Conservation (phyloP, 495 filamentous ascomycete species). For the Geoglossum glabrum region DNA sequence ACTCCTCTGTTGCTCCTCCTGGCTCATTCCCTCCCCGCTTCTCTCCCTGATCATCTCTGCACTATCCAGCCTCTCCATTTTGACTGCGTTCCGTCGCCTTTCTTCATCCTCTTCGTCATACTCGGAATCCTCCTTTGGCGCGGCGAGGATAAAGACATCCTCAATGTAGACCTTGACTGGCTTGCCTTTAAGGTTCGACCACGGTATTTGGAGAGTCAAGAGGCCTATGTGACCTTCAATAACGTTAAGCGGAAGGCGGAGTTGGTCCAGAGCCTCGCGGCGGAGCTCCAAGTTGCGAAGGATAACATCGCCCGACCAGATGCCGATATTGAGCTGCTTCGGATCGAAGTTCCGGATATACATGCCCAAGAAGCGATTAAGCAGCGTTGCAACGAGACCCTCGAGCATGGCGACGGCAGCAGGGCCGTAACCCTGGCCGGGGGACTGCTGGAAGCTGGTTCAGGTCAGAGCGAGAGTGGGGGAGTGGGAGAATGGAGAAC, state of each 20-base stretch:
- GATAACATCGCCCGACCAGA: slow-evolving; percentile 95
- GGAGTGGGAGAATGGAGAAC: too few relatives aligned
- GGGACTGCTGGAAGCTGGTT: slow-evolving; percentile 8
- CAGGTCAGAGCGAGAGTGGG: too few relatives aligned
- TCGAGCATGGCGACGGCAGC: slow-evolving; percentile 37
- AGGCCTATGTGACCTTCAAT: slow-evolving; percentile 83
- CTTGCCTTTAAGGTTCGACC: slow-evolving; percentile 86
- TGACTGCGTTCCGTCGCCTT: slow-evolving; percentile 57
- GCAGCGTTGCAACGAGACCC: slow-evolving; percentile 59
- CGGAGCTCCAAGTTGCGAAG: slow-evolving; percentile 79
- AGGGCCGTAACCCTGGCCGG: not conserved
- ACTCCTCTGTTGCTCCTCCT: slow-evolving; percentile 84
- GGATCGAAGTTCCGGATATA: slow-evolving; percentile 98
- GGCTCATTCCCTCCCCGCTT: slow-evolving; percentile 78
- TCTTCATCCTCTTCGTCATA: slow-evolving; percentile 88
- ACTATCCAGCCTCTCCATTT: slow-evolving; percentile 94
- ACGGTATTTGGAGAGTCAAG: slow-evolving; percentile 80
- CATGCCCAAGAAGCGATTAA: slow-evolving; percentile 98
- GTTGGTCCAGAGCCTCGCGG: slow-evolving; percentile 84
- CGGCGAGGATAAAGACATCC: slow-evolving; percentile 87
- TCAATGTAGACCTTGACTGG: slow-evolving; percentile 89
- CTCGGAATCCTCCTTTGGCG: slow-evolving; percentile 79
- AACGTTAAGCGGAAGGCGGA: slow-evolving; percentile 88
- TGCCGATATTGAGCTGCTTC: slow-evolving; percentile 87
- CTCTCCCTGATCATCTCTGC: slow-evolving; percentile 84